Conservation (phyloP, 2,329 filamentous ascomycete genomes). For the Pseudocercospora ulei region DNA sequence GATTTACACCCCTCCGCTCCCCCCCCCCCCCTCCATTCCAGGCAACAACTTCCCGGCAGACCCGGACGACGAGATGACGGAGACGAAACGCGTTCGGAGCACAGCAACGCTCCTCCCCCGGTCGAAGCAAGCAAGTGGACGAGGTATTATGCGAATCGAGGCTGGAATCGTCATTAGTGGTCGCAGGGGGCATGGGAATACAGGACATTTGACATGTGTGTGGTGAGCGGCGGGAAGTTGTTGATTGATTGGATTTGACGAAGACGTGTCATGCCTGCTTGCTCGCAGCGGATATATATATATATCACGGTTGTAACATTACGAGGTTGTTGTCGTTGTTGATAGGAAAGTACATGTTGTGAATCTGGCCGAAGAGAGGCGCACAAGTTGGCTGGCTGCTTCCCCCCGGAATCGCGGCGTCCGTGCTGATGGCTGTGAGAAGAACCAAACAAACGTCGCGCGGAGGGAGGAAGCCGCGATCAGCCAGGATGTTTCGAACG, state of each 20-base stretch:
- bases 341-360: too few relatives aligned
- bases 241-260: neutral
- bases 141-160: constrained; percentile 12
- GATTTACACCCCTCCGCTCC: constrained; percentile 9
- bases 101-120: constrained; percentile 7
- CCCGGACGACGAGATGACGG: constrained; percentile 2
- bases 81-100: constrained; percentile 1
- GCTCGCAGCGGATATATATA: too few relatives aligned
- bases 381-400: too few relatives aligned
- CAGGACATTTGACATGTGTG: constrained; percentile 9
- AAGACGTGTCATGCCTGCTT: too few relatives aligned
- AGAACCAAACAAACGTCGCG: too few relatives aligned
- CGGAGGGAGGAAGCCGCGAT: too few relatives aligned
- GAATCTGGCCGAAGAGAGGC: too few relatives aligned
- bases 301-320: too few relatives aligned
- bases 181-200: neutral
- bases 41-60: constrained; percentile 8
- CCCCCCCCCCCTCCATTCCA: constrained; percentile 6
- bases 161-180: constrained; percentile 7
- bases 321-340: too few relatives aligned
- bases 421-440: too few relatives aligned
- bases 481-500: too few relatives aligned
- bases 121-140: constrained; percentile 8
- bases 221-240: constrained; percentile 6
- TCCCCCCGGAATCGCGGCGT: too few relatives aligned